A percentile compares a stretch with the other conserved stretches of the same genome.
phyloP scores from a whole-genome alignment of 495 filamentous ascomycete species.

The Penicillium antarcticum region DNA sequence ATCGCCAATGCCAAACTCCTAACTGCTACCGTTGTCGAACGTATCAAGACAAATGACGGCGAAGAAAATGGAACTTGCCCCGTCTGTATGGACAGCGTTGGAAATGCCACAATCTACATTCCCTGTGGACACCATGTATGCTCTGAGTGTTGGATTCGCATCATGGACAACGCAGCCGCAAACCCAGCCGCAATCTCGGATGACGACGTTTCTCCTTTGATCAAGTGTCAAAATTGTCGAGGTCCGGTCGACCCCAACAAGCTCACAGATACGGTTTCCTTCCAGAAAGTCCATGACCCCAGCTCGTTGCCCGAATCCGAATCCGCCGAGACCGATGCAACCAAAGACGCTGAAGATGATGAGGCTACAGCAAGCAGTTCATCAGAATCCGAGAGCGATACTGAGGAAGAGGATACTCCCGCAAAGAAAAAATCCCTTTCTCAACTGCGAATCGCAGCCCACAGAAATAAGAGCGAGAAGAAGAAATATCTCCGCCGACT shows the following conservation, averaged over 20 bases:
- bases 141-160: slow-evolving; percentile 70
- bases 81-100: slow-evolving; percentile 73
- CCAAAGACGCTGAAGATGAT: slow-evolving; percentile 35
- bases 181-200: slow-evolving; percentile 29
- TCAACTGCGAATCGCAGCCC: slow-evolving; percentile 17
- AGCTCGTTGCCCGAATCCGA: slow-evolving; percentile 22
- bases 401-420: slow-evolving; percentile 45
- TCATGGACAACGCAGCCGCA: slow-evolving; percentile 61
- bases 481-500: slow-evolving; percentile 61
- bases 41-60: slow-evolving; percentile 60
- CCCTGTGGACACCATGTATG: slow-evolving; percentile 87
- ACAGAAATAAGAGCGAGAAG: slow-evolving; percentile 52
- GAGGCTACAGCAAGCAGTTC: slow-evolving; percentile 22
- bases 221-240: slow-evolving; percentile 77
- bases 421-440: slow-evolving; percentile 59
- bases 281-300: slow-evolving; percentile 71
- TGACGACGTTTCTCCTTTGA: slow-evolving; percentile 52
- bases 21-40: slow-evolving; percentile 55
- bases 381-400: slow-evolving; percentile 36
- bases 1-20: slow-evolving; percentile 64
- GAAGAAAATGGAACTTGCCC: slow-evolving; percentile 58
- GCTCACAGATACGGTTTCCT: slow-evolving; percentile 69
- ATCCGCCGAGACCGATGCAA: neutral
- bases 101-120: slow-evolving; percentile 74
- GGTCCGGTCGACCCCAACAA: slow-evolving; percentile 59